Base-by-base conservation (phyloP, 2,329 filamentous ascomycete species). In the Sordariomycetes sp. region DNA sequence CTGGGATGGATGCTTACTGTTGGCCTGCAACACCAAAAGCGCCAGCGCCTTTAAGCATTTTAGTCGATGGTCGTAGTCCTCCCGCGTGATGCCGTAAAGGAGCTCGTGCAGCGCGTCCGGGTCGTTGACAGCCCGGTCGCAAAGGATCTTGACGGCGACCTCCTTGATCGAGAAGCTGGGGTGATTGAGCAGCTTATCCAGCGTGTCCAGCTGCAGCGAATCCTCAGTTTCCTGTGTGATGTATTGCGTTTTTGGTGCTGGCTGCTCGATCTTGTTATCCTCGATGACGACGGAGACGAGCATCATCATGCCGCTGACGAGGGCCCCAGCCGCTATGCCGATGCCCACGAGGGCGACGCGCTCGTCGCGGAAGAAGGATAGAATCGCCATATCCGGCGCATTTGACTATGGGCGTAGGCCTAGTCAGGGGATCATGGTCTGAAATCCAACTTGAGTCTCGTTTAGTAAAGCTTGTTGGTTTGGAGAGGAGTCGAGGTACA, bases 191-290 rank as follows among this genome's bases (percentile, higher is more conserved):
- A 91, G 76, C 61, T 82, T 86, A 55, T 83, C 75, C 10, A 91
- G 74, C 0, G 87, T 90, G 50, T 78, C 75, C 12, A 83, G 65
- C 59, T 83, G 80, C 50, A 90, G 74, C 2, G 85, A 80, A 65
- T 90, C 86, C 65, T 90, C 86, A 2, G 85, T 88, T 25, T 86
- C 82, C 67, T 90, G 84, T 15, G 83, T 87, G 61, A 89, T 87
- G 66, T 88, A 87, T 62, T 85, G 81, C 55, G 86, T 81, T 66
- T 86, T 85, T 39, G 82, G 82, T 59, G 83, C 80, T 42, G 74
- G 66, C 39, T 81, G 78, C 59, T 81, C 82, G 64, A 94, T 80
- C 68, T 84, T 78, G 61, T 85, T 85, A 56, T 84, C 76, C 63
- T 82, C 75, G 62, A 83, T 78, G 62, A 85, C 81, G 57, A 78